Evolutionary conservation across 306 rosid genomes (phyloP).

Genomic region (Trifolium fragiferum): DNA sequence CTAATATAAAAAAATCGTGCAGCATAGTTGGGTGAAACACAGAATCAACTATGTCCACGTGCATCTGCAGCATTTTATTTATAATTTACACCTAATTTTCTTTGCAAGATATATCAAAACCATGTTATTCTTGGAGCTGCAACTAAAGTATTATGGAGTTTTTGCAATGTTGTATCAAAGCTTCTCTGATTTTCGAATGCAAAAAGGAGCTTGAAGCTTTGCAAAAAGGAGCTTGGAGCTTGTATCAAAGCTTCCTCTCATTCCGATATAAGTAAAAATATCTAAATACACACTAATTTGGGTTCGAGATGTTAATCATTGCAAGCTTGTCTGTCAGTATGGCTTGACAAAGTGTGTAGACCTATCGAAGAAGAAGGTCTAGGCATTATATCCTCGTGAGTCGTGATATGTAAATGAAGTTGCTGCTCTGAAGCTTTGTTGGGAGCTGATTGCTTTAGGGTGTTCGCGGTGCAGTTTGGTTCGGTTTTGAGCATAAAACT

Average conservation of each 20-base stretch:
- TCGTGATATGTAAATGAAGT: background rate
- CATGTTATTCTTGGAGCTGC: background rate
- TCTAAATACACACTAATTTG: background rate
- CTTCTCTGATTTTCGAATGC: background rate
- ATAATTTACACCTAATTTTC: background rate
- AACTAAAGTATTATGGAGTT: background rate
- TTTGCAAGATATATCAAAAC: background rate
- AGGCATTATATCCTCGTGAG: background rate
- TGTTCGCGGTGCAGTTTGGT: no score
- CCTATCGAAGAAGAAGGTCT: background rate
- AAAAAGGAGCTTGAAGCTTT: no score
- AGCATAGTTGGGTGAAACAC: background rate
- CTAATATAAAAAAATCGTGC: slow-evolving; percentile 4
- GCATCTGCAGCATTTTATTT: background rate
- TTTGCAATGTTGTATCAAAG: background rate
- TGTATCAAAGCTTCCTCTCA: no score
- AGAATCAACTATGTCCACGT: background rate
- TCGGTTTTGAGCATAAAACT: no score
- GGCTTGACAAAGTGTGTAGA: background rate
- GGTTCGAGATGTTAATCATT: background rate
- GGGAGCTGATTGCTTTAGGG: no score
- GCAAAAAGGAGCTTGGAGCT: no score
- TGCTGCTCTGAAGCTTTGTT: no score
- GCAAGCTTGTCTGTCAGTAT: background rate
- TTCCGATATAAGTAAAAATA: background rate